These are phyloP conservation scores for Aureobasidium sp. DNA, from an alignment of 2,329 filamentous ascomycete species.

Conservation along the genomic window DNA sequence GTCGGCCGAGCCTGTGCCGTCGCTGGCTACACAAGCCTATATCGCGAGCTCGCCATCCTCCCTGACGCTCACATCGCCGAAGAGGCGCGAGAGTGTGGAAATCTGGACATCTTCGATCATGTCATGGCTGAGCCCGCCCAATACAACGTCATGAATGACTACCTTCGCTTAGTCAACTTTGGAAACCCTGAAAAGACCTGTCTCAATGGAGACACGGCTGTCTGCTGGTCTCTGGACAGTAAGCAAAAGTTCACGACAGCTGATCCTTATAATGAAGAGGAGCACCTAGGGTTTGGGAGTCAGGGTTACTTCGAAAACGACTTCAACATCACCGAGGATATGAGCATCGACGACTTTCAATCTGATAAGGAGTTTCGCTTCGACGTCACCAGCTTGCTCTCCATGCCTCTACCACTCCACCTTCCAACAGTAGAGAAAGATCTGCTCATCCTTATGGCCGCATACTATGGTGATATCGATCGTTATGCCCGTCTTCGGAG, in stretches of 20 bases:
- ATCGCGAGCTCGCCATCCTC: conserved; percentile 32
- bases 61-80: conserved; percentile 37
- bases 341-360: conserved; percentile 20
- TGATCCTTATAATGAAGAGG: not conserved
- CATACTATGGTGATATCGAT: conserved; percentile 35
- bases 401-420: conserved; percentile 30
- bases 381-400: conserved; percentile 16
- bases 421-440: conserved; percentile 35
- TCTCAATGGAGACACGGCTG: conserved; percentile 34
- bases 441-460: conserved; percentile 34
- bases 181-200: conserved; percentile 14
- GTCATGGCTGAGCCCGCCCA: conserved; percentile 27
- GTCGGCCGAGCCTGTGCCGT: conserved; percentile 37
- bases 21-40: conserved; percentile 33
- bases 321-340: conserved; percentile 32
- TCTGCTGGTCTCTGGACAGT: conserved; percentile 24
- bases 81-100: conserved; percentile 32
- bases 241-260: conserved; percentile 14
- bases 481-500: conserved; percentile 33
- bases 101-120: conserved; percentile 17
- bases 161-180: conserved; percentile 23
- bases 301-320: conserved; percentile 15
- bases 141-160: conserved; percentile 37
- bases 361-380: conserved; percentile 11
- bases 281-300: not conserved